Base-by-base conservation (phyloP, 2,329 filamentous ascomycete genomes). In the Fusarium zealandicum region DNA sequence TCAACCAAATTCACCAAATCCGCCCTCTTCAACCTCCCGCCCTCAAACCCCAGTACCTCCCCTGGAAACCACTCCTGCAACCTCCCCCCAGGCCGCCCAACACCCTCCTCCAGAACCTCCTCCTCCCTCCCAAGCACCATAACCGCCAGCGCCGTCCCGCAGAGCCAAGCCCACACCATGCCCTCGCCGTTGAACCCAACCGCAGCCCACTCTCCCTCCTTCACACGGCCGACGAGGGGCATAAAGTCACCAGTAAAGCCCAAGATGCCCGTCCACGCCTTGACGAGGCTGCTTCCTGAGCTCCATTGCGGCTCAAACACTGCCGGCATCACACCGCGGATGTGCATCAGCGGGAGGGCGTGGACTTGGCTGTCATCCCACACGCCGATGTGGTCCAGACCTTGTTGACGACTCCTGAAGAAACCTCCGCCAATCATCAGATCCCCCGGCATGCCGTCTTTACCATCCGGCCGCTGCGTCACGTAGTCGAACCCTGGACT, bases 351-450 rank as follows among this genome's bases (percentile, higher is more conserved):
- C 4, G 72, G 75, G 17, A 77, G 63, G 1, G 74, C 61, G 14
- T 80, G 77, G 9, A 75, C 58, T 7, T 65, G 61, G 6, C 70
- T 69, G 61, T 86, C 82, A 12, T 80, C 76, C 33, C 75, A 75
- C 2, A 78, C 57, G 1, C 81, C 82, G 0, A 85, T 36, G 44
- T 78, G 75, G 27, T 76, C 76, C 3, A 79, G 32, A 0, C 80
- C 81, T 8, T 76, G 66, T 5, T 71, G 69, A 5, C 68, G 64
- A 13, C 77, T 75, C 17, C 76, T 74, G 5, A 73, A 71, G 48
- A 83, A 78, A 0, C 80, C 83, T 0, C 83, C 83, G 2, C 83
- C 82, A 3, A 82, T 66, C 78, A 86, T 80, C 53, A 86, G 68
- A 50, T 83, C 78, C 1, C 78, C 74, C 0, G 69, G 63, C 2